A percentile compares a stretch with the other conserved stretches of the same genome.
These are phyloP conservation scores for Fomitopsis pulvina DNA, from an alignment of 768 basidiomycete genomes.

Conservation along the genomic window DNA sequence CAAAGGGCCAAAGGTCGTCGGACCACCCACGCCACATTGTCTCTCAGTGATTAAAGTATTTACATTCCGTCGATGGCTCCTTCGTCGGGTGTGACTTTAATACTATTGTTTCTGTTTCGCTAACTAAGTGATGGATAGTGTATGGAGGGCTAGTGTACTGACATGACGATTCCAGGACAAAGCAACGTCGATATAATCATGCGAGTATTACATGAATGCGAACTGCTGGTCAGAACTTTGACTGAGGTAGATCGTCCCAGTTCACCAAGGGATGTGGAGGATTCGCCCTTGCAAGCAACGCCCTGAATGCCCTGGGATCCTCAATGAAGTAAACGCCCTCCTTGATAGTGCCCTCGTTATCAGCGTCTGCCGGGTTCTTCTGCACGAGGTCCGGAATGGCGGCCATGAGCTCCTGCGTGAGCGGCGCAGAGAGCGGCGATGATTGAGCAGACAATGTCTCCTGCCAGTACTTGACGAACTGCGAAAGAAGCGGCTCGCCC, in stretches of 20 bases:
- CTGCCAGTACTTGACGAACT: slow-evolving; percentile 63
- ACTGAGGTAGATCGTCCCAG: slow-evolving; percentile 66
- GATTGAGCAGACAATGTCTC: slow-evolving; percentile 34
- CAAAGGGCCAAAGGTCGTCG: no score
- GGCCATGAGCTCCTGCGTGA: slow-evolving; percentile 39
- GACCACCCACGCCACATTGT: no score
- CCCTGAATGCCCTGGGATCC: slow-evolving; percentile 63
- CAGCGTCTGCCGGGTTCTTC: slow-evolving; percentile 48
- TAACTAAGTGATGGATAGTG: no score
- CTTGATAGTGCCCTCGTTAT: slow-evolving; percentile 38
- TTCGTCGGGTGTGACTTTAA: no score
- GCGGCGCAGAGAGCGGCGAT: slow-evolving; percentile 28
- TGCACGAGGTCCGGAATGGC: slow-evolving; percentile 53
- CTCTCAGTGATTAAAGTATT: no score
- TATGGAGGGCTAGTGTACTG: no score
- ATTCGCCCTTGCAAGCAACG: slow-evolving; percentile 43
- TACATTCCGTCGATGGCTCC: no score
- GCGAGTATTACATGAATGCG: slow-evolving; percentile 1
- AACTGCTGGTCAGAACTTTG: slow-evolving; percentile 38
- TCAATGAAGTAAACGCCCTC: slow-evolving; percentile 54
- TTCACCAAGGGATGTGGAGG: slow-evolving; percentile 62
- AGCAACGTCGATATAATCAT: background rate
- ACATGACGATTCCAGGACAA: no score
- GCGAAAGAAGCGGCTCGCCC: slow-evolving; percentile 46
- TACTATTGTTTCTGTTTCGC: no score